Evolutionary conservation across 2,329 filamentous ascomycete genomes (phyloP).

Genomic region (Stachybotrys chartarum): DNA sequence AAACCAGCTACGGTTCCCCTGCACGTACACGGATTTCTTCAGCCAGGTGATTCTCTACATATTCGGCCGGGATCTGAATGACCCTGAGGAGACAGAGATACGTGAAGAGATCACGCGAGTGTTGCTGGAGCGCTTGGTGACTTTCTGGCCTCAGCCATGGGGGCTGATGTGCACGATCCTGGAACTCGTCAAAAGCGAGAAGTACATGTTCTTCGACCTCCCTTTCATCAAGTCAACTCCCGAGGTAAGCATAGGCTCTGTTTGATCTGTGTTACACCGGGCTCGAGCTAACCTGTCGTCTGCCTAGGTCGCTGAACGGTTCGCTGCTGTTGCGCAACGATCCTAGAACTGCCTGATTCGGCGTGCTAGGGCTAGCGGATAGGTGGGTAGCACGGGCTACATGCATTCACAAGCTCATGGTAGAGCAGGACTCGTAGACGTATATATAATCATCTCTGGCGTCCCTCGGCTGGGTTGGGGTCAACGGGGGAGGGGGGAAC

Average conservation of each 20-base stretch:
- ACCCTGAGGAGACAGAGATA: conserved; percentile 72
- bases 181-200: conserved; percentile 86
- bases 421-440: not conserved
- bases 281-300: conserved; percentile 5
- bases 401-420: not conserved
- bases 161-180: conserved; percentile 82
- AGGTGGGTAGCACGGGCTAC: not conserved
- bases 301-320: conserved; percentile 27
- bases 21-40: conserved; percentile 88
- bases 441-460: not conserved
- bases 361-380: not conserved
- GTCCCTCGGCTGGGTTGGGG: not conserved
- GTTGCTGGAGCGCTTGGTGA: conserved; percentile 78
- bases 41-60: conserved; percentile 77
- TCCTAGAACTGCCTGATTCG: conserved; percentile 10
- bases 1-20: conserved; percentile 88
- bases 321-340: conserved; percentile 26
- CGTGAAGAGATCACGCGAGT: conserved; percentile 88
- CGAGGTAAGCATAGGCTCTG: conserved; percentile 52
- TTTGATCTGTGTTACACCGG: not conserved
- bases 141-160: conserved; percentile 92
- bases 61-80: conserved; percentile 68
- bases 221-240: conserved; percentile 86
- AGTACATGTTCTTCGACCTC: conserved; percentile 86
- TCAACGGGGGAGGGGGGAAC: conserved; percentile 11